A percentile compares a stretch with the other conserved stretches of the same genome.
phyloP scores from a whole-genome alignment of 306 rosid genomes.

The Acacia melanoxylon region DNA sequence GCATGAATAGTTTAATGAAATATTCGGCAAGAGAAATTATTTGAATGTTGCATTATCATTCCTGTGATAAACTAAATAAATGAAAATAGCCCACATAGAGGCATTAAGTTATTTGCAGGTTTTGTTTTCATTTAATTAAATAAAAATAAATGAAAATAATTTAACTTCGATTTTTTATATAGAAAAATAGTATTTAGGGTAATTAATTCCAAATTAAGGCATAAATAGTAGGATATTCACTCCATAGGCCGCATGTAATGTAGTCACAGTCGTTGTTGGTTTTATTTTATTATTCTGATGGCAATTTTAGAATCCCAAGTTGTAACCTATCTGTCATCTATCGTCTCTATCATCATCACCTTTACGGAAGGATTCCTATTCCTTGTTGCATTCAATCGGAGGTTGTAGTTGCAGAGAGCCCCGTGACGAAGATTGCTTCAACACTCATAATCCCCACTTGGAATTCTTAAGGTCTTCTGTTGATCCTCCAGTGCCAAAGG shows the following conservation, averaged over 20 bases:
- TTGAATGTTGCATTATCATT: no score
- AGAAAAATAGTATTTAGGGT: background rate
- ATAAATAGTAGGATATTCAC: background rate
- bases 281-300: background rate
- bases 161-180: no score
- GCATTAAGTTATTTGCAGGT: no score
- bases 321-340: background rate
- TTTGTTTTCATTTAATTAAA: no score
- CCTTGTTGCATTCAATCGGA: slow-evolving; percentile 3
- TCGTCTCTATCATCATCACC: slow-evolving; percentile 22
- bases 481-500: slow-evolving; percentile 26
- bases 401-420: background rate
- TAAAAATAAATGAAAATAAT: no score
- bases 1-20: no score
- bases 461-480: background rate
- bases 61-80: no score
- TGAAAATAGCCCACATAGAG: no score
- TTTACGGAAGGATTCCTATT: background rate
- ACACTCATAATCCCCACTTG: background rate
- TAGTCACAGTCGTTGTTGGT: background rate
- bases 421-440: background rate
- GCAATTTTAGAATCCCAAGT: background rate
- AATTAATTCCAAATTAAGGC: background rate
- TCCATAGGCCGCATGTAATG: background rate
- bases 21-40: no score